These are phyloP conservation scores for Hyphodiscus hymeniophilus DNA, from an alignment of 495 filamentous ascomycete genomes.

Conservation along the genomic window DNA sequence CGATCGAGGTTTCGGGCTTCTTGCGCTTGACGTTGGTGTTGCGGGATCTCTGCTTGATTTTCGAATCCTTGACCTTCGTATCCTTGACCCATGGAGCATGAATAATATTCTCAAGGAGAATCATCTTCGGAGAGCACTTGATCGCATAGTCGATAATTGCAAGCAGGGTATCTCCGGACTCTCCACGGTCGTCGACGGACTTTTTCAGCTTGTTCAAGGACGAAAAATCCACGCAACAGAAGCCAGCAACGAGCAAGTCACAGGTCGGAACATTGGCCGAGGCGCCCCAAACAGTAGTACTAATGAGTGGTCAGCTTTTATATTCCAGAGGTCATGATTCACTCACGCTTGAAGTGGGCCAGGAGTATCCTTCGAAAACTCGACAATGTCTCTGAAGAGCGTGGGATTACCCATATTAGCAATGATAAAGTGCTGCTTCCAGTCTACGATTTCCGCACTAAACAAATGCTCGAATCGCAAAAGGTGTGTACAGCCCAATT, in stretches of 20 bases:
- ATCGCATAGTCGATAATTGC: constrained; percentile 51
- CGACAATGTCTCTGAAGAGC: constrained; percentile 66
- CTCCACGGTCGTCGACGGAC: constrained; percentile 44
- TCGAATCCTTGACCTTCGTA: not conserved
- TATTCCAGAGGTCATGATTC: not conserved
- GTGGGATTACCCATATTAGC: too few relatives aligned
- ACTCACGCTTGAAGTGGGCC: constrained; percentile 11
- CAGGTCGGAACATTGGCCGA: constrained; percentile 46
- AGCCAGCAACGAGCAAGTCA: constrained; percentile 69
- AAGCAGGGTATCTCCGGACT: constrained; percentile 64
- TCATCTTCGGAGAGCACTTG: constrained; percentile 47
- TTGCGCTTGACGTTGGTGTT: too few relatives aligned
- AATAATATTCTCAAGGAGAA: constrained; percentile 70
- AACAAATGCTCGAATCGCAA: constrained; percentile 58
- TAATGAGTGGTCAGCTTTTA: constrained; percentile 26
- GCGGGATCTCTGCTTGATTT: too few relatives aligned
- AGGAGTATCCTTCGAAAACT: constrained; percentile 35
- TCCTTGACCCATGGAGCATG: constrained; percentile 54
- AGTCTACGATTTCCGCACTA: constrained; percentile 70
- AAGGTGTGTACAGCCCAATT: constrained; percentile 9
- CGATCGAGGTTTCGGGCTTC: constrained; percentile 27
- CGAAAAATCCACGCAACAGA: constrained; percentile 72
- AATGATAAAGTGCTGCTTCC: constrained; percentile 82
- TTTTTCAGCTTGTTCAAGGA: constrained; percentile 40
- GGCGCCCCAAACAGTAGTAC: constrained; percentile 65